These are phyloP conservation scores for Juncus effusus DNA, from an alignment of 176 grass and related monocot species.

Conservation along the genomic window DNA sequence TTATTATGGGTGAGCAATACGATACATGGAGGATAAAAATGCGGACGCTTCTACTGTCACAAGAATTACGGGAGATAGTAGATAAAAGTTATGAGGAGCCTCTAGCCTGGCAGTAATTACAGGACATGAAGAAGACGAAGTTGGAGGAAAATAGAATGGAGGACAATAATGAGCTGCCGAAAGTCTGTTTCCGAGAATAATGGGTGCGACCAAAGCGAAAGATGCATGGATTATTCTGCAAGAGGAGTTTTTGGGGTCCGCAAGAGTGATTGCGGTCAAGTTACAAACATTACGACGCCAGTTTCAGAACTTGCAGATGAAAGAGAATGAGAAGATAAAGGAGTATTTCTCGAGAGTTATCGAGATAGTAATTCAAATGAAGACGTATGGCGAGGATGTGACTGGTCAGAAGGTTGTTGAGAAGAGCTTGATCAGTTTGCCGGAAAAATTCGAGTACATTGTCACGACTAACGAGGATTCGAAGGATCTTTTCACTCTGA, in stretches of 20 bases:
- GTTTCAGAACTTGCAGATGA: conserved; percentile 1
- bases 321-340: background rate
- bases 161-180: background rate
- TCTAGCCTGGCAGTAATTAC: too few relatives aligned
- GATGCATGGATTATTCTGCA: background rate
- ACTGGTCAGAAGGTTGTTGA: background rate
- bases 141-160: too few relatives aligned
- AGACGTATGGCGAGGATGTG: background rate
- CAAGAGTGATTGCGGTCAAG: conserved; percentile 4
- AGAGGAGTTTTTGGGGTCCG: background rate
- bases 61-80: too few relatives aligned
- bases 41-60: too few relatives aligned
- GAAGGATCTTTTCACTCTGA: background rate
- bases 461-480: background rate
- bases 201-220: background rate
- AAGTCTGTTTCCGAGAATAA: background rate
- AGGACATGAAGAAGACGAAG: too few relatives aligned
- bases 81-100: too few relatives aligned
- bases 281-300: conserved; percentile 10
- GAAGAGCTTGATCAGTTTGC: background rate
- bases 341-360: conserved; percentile 7
- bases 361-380: conserved; percentile 1
- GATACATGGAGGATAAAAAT: too few relatives aligned
- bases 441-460: background rate
- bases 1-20: too few relatives aligned